phyloP scores from a whole-genome alignment of 352 stramenopile species.

The Stramenopiles sp. region DNA sequence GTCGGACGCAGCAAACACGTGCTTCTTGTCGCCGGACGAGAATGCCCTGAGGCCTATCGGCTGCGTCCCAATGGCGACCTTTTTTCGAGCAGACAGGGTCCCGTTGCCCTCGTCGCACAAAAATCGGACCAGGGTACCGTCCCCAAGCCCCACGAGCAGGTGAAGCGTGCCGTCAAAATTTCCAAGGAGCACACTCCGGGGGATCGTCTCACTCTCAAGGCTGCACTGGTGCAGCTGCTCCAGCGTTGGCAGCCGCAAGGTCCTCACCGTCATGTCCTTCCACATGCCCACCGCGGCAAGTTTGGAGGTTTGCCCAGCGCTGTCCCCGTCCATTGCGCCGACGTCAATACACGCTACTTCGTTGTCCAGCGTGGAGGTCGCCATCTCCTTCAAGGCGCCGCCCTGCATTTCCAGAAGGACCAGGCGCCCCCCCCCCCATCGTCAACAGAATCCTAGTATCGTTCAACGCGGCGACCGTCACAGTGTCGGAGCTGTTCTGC shows the following conservation, averaged over 20 bases:
- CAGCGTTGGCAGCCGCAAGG: slow-evolving; percentile 54
- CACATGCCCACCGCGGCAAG: slow-evolving; percentile 63
- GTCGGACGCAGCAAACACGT: slow-evolving; percentile 89
- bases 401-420: slow-evolving; percentile 59
- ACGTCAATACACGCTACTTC: slow-evolving; percentile 84
- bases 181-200: slow-evolving; percentile 60
- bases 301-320: slow-evolving; percentile 30
- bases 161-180: slow-evolving; percentile 53
- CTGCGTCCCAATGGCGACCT: slow-evolving; percentile 78
- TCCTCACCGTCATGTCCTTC: slow-evolving; percentile 71
- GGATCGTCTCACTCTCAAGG: slow-evolving; percentile 34
- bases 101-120: neutral
- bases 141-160: slow-evolving; percentile 84
- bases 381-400: slow-evolving; percentile 36
- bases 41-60: slow-evolving; percentile 78
- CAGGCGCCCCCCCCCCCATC: slow-evolving; percentile 57
- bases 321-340: slow-evolving; percentile 47
- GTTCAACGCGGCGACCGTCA: slow-evolving; percentile 58
- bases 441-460: slow-evolving; percentile 73
- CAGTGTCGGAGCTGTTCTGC: slow-evolving; percentile 32
- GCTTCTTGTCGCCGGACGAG: slow-evolving; percentile 63
- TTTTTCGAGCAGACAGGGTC: slow-evolving; percentile 54
- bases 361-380: slow-evolving; percentile 51
- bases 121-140: slow-evolving; percentile 43
- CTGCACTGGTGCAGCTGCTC: slow-evolving; percentile 21